phyloP scores from a whole-genome alignment of 805 yeast genomes.

The Kluyveromyces starmeri region DNA sequence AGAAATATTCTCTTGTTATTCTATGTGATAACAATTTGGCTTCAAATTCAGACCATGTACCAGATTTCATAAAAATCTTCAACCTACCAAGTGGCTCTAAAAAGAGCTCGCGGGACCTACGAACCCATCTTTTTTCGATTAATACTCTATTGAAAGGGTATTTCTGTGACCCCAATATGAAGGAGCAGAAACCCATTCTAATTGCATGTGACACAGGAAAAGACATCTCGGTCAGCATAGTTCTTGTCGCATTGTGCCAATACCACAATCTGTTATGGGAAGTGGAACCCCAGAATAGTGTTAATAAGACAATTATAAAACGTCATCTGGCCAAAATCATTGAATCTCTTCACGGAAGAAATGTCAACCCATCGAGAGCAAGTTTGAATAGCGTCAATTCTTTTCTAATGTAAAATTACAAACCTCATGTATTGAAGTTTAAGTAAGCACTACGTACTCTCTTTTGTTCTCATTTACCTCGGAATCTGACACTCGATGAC shows the following conservation, averaged over 20 bases:
- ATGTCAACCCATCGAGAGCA: conserved; percentile 67
- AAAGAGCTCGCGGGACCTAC: conserved; percentile 55
- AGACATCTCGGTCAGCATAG: conserved; percentile 59
- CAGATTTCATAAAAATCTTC: conserved; percentile 7
- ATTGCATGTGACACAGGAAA: conserved; percentile 56
- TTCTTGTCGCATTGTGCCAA: conserved; percentile 42
- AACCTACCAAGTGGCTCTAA: conserved; percentile 38
- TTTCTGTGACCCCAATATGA: neutral
- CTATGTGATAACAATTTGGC: conserved; percentile 11
- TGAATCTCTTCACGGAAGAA: conserved; percentile 31
- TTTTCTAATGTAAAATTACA: conserved; percentile 44
- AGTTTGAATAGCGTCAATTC: conserved; percentile 66
- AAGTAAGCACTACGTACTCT: too few species aligned
- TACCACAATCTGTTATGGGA: conserved; percentile 38
- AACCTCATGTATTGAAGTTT: too few species aligned
- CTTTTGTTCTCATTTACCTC: too few species aligned
- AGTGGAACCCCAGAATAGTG: conserved; percentile 8
- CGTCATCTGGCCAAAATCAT: conserved; percentile 46
- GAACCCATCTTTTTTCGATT: conserved; percentile 40
- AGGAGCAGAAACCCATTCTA: conserved; percentile 23
- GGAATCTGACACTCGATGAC: too few species aligned
- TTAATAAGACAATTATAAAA: conserved; percentile 45
- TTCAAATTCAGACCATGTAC: conserved; percentile 1
- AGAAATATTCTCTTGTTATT: conserved; percentile 11
- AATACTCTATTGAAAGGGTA: conserved; percentile 18